These are phyloP conservation scores for Trichosporon ovoides DNA, from an alignment of 1,284 basidiomycete genomes.

Conservation along the genomic window DNA sequence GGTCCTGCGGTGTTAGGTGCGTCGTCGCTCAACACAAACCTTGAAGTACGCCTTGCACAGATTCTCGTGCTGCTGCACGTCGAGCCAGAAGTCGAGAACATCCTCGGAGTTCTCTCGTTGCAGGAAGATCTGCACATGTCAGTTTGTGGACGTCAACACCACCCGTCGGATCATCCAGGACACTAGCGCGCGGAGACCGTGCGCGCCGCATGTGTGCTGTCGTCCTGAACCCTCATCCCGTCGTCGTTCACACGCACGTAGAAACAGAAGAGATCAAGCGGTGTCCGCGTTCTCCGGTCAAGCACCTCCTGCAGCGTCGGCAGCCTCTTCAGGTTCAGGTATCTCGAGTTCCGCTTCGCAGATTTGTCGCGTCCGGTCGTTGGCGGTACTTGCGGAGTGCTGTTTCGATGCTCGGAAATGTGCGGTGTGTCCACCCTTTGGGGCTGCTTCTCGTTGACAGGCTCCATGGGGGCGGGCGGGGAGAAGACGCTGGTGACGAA, in stretches of 20 bases:
- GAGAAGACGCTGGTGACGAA: neutral
- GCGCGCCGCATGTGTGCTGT: too few species aligned
- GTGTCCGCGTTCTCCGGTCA: conserved; percentile 78
- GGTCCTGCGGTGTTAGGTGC: conserved; percentile 55
- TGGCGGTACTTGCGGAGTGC: neutral
- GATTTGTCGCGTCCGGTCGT: neutral
- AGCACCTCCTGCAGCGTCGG: conserved; percentile 72
- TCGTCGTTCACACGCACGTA: conserved; percentile 65
- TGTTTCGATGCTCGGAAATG: neutral
- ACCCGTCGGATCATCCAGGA: too few species aligned
- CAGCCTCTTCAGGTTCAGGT: conserved; percentile 45
- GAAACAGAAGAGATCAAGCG: conserved; percentile 97
- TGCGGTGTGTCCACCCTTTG: neutral
- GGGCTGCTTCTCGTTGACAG: conserved; percentile 9
- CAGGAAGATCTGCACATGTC: conserved; percentile 70
- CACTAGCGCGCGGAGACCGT: neutral
- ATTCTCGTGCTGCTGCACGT: conserved; percentile 98
- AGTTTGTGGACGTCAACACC: too few species aligned
- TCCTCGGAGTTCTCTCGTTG: conserved; percentile 93
- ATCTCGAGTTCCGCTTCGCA: conserved; percentile 33
- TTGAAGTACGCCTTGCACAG: conserved; percentile 98
- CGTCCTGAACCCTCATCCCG: too few species aligned
- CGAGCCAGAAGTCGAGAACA: conserved; percentile 96
- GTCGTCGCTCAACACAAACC: conserved; percentile 18
- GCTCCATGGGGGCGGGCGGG: conserved; percentile 1